Evolutionary conservation across 2,329 filamentous ascomycete genomes (phyloP).

Genomic region (Phaeosphaeriaceae sp.): DNA sequence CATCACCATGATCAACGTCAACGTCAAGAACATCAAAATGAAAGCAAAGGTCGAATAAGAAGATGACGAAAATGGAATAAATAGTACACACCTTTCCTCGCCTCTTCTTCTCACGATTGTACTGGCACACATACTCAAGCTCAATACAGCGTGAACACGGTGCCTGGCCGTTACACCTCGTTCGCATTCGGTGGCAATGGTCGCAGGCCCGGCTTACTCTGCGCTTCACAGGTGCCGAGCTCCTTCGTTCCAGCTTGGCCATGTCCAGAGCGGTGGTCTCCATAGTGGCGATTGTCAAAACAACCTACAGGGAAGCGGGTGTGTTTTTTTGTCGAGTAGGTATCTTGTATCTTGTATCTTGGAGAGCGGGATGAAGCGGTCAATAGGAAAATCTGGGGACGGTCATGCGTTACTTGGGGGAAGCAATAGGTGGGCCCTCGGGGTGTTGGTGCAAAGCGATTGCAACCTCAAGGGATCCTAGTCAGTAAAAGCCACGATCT

Average conservation of each 20-base stretch:
- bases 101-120: slow-evolving; percentile 90
- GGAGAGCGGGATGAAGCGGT: slow-evolving; percentile 28
- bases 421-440: slow-evolving; percentile 45
- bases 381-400: slow-evolving; percentile 34
- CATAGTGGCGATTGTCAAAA: slow-evolving; percentile 27
- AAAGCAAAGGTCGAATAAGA: background rate
- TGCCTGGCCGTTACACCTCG: slow-evolving; percentile 90
- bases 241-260: slow-evolving; percentile 40
- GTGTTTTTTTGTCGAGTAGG: background rate
- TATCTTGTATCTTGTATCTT: background rate
- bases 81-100: slow-evolving; percentile 78
- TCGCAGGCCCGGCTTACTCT: slow-evolving; percentile 93
- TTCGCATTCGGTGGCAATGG: slow-evolving; percentile 92
- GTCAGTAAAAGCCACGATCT: slow-evolving; percentile 39
- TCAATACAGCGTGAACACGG: slow-evolving; percentile 86
- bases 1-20: too few relatives aligned
- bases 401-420: slow-evolving; percentile 46
- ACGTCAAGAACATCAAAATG: too few relatives aligned
- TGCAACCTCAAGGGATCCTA: slow-evolving; percentile 34
- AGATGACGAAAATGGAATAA: background rate
- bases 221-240: slow-evolving; percentile 72
- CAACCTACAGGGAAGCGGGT: background rate
- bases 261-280: slow-evolving; percentile 33
- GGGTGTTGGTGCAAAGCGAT: slow-evolving; percentile 41
- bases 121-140: slow-evolving; percentile 87